Percentiles rank a stretch among this genome's conserved stretches.
Conservation (phyloP, 1,284 basidiomycete species). For the Rhodotorula sp. region DNA sequence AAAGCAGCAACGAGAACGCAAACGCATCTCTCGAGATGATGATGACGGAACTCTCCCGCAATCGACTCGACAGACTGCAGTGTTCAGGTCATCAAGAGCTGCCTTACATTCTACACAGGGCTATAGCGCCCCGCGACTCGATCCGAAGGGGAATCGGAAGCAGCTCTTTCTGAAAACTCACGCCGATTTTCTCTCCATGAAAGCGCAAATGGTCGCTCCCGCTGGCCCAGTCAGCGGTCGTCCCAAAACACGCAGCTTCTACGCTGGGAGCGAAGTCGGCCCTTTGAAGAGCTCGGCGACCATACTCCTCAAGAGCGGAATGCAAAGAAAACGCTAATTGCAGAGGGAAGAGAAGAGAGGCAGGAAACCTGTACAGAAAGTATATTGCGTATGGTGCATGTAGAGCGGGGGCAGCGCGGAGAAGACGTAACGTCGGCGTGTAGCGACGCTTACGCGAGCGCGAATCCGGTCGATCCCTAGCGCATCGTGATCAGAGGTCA, state of each 20-base stretch:
- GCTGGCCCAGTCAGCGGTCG: no score
- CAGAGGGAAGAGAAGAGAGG: not conserved
- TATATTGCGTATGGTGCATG: not conserved
- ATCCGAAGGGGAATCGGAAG: no score
- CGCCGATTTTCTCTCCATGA: no score
- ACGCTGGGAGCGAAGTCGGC: no score
- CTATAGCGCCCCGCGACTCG: no score
- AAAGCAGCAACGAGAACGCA: not conserved
- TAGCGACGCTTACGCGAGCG: not conserved
- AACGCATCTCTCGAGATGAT: not conserved
- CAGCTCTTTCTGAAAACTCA: no score
- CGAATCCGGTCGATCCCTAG: conserved; percentile 9
- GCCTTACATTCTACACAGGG: no score
- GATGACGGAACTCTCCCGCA: not conserved
- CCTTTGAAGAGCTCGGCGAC: no score
- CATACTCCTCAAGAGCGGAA: not conserved
- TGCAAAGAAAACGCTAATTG: not conserved
- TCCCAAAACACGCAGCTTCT: no score
- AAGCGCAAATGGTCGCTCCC: no score
- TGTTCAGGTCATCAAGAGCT: not conserved
- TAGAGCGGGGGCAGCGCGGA: not conserved
- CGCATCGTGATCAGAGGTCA: not conserved
- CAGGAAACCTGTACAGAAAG: not conserved
- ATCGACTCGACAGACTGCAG: not conserved
- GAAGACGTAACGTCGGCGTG: not conserved